These are phyloP conservation scores for Asterionellopsis glacialis DNA, from an alignment of 108 stramenopile species.

Conservation along the genomic window DNA sequence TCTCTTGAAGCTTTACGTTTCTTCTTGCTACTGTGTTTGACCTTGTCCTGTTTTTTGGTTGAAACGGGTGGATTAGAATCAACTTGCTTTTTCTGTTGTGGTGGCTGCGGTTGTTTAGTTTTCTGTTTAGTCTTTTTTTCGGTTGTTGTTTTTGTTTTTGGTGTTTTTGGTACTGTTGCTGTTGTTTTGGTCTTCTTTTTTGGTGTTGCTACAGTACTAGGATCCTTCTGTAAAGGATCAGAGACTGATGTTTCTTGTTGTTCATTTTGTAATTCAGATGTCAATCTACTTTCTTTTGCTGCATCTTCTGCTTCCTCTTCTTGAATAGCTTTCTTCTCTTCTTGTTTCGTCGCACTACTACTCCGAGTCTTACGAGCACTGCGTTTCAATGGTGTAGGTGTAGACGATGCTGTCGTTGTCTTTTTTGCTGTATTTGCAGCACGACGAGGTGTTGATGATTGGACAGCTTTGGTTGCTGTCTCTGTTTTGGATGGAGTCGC, in stretches of 20 bases:
- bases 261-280: conserved; percentile 1
- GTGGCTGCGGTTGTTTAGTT: too few species aligned
- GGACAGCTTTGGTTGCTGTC: background rate
- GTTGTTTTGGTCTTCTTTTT: conserved; percentile 10
- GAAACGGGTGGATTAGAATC: too few species aligned
- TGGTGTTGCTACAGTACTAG: conserved; percentile 1
- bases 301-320: conserved; percentile 1
- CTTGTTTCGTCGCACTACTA: background rate
- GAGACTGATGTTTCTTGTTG: too few species aligned
- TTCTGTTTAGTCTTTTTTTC: background rate
- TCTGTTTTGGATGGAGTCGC: background rate
- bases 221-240: too few species aligned
- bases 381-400: background rate
- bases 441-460: background rate
- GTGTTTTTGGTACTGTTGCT: background rate
- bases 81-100: too few species aligned
- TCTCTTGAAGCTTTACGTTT: too few species aligned
- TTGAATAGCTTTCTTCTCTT: conserved; percentile 14
- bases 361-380: background rate
- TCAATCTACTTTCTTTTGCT: background rate
- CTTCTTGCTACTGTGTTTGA: too few species aligned
- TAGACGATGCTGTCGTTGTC: background rate
- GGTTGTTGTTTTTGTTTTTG: too few species aligned
- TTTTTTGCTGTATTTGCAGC: background rate
- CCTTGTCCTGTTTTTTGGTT: too few species aligned